Evolutionary conservation across 192 early-diverging fungal species (phyloP).

Genomic region (Coemansia sp.): DNA sequence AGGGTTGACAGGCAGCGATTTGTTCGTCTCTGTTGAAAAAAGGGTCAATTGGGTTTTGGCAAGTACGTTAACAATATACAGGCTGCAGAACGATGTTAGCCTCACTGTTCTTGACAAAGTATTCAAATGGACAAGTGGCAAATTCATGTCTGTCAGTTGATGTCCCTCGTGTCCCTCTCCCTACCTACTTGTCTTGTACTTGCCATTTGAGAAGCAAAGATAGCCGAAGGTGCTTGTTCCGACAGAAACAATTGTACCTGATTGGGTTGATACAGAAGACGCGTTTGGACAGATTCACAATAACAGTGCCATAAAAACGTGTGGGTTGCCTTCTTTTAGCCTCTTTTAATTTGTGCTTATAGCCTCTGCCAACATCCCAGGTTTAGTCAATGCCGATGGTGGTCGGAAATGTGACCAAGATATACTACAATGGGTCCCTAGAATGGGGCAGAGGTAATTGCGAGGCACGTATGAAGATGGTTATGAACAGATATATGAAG

Average conservation of each 20-base stretch:
- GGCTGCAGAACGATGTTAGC: not conserved
- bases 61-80: constrained; percentile 1
- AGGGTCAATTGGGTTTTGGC: not conserved
- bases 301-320: not conserved
- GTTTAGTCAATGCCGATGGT: not conserved
- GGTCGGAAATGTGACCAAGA: not conserved
- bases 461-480: not conserved
- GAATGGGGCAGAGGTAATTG: not conserved
- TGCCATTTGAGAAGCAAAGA: constrained; percentile 1
- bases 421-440: not conserved
- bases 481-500: not conserved
- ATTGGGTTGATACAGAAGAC: not conserved
- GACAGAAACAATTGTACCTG: not conserved
- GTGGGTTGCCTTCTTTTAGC: not conserved
- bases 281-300: not conserved
- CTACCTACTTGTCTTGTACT: too few relatives aligned
- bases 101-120: not conserved
- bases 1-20: too few relatives aligned
- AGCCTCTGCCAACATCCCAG: not conserved
- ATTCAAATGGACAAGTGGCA: not conserved
- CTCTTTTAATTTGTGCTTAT: not conserved
- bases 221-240: not conserved
- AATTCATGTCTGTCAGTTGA: constrained; percentile 1
- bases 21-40: too few relatives aligned
- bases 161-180: not conserved